These are phyloP conservation scores for Sclerotinia minor DNA, from an alignment of 2,329 filamentous ascomycete genomes.

Conservation along the genomic window DNA sequence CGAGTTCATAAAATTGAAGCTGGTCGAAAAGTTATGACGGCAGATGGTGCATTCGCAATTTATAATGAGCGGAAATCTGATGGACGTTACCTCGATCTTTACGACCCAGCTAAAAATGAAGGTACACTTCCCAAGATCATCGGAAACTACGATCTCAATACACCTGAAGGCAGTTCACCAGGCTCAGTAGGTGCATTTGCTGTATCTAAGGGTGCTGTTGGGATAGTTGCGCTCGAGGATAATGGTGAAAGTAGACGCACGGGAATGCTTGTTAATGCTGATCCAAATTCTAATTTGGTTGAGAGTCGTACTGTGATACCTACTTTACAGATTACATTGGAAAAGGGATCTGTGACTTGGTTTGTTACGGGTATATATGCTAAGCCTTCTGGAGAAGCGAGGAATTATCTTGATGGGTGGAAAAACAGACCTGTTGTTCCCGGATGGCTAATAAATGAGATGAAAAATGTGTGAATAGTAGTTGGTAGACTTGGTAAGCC, in stretches of 20 bases:
- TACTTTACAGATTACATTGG: conserved; percentile 63
- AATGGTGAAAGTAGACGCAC: conserved; percentile 36
- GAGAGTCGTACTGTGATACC: conserved; percentile 72
- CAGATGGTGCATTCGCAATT: conserved; percentile 74
- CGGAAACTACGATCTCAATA: conserved; percentile 59
- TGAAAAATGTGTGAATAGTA: conserved; percentile 14
- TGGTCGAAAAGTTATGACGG: conserved; percentile 64
- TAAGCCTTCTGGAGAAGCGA: conserved; percentile 56
- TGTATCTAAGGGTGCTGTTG: conserved; percentile 56
- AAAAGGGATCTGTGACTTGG: conserved; percentile 59
- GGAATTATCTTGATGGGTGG: conserved; percentile 62
- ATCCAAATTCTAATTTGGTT: conserved; percentile 76
- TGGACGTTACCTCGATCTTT: conserved; percentile 53
- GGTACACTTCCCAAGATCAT: conserved; percentile 57
- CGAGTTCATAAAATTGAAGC: conserved; percentile 62
- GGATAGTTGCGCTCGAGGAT: conserved; percentile 53
- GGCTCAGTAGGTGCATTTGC: conserved; percentile 57
- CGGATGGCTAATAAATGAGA: conserved; percentile 54
- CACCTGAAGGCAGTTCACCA: conserved; percentile 53
- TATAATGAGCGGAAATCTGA: conserved; percentile 52
- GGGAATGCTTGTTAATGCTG: conserved; percentile 70
- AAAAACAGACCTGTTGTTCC: conserved; percentile 58
- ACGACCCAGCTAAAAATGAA: conserved; percentile 49
- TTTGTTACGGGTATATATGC: conserved; percentile 73
- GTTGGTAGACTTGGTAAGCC: neutral